Evolutionary conservation across 495 filamentous ascomycete species (phyloP).

Genomic region (Tricharina praecox): DNA sequence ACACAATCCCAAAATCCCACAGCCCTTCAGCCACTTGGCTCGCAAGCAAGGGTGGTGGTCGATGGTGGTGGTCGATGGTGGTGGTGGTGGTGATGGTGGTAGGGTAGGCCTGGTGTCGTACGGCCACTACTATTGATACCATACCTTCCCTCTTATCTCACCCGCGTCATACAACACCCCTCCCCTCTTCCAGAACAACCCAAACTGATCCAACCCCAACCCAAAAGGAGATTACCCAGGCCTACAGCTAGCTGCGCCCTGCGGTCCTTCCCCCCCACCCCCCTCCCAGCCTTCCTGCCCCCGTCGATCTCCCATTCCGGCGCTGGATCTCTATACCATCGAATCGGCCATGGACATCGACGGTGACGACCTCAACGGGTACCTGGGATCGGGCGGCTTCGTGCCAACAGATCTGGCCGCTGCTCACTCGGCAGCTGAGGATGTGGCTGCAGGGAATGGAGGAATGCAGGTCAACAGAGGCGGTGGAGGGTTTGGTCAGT

Average conservation of each 20-base stretch:
- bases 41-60: too few species aligned
- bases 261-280: background rate
- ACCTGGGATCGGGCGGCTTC: constrained; percentile 4
- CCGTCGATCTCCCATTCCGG: constrained; percentile 1
- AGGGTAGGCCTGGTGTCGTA: background rate
- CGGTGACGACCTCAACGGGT: constrained; percentile 6
- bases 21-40: too few species aligned
- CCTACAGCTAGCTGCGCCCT: constrained; percentile 5
- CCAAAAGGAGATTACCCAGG: background rate
- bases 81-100: too few species aligned
- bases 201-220: constrained; percentile 1
- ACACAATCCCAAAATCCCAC: too few species aligned
- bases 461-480: constrained; percentile 18
- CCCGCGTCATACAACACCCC: background rate
- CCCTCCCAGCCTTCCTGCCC: constrained; percentile 5
- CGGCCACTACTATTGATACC: background rate
- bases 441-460: constrained; percentile 5
- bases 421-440: background rate
- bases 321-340: constrained; percentile 5
- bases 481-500: constrained; percentile 3
- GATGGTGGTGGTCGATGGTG: too few species aligned
- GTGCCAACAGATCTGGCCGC: constrained; percentile 2
- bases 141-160: background rate
- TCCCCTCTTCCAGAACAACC: background rate
- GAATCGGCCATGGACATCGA: constrained; percentile 7